These are phyloP conservation scores for Calonectria hongkongensis DNA, from an alignment of 2,329 filamentous ascomycete genomes.

Conservation along the genomic window DNA sequence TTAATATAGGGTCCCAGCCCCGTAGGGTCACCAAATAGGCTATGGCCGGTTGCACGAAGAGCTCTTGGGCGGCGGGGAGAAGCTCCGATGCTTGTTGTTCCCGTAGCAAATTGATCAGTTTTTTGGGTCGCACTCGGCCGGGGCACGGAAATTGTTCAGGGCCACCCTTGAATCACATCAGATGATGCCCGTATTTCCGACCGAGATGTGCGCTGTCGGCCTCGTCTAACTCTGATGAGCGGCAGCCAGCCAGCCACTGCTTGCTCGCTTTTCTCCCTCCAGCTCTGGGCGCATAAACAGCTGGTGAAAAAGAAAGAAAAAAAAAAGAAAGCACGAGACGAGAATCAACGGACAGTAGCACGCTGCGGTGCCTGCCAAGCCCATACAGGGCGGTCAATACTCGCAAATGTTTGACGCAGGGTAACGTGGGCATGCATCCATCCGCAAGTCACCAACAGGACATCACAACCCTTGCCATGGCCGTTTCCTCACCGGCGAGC, in stretches of 20 bases:
- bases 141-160: background rate
- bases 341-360: background rate
- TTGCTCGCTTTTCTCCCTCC: background rate
- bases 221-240: background rate
- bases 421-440: slow-evolving; percentile 19
- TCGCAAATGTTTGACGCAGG: slow-evolving; percentile 18
- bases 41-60: slow-evolving; percentile 17
- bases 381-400: slow-evolving; percentile 18
- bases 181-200: slow-evolving; percentile 7
- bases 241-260: background rate
- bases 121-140: slow-evolving; percentile 2
- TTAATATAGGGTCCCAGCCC: slow-evolving; percentile 7
- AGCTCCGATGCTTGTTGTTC: slow-evolving; percentile 16
- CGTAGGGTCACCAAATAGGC: slow-evolving; percentile 9
- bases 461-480: slow-evolving; percentile 1
- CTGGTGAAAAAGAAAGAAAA: background rate
- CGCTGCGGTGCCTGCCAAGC: background rate
- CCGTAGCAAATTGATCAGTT: background rate
- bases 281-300: background rate
- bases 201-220: background rate
- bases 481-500: slow-evolving; percentile 20
- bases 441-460: slow-evolving; percentile 1
- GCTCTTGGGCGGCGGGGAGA: background rate
- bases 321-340: slow-evolving; percentile 9
- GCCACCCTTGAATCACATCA: slow-evolving; percentile 21